Base-by-base conservation (phyloP, 202 grass and related monocot species). In the Setaria viridis region DNA sequence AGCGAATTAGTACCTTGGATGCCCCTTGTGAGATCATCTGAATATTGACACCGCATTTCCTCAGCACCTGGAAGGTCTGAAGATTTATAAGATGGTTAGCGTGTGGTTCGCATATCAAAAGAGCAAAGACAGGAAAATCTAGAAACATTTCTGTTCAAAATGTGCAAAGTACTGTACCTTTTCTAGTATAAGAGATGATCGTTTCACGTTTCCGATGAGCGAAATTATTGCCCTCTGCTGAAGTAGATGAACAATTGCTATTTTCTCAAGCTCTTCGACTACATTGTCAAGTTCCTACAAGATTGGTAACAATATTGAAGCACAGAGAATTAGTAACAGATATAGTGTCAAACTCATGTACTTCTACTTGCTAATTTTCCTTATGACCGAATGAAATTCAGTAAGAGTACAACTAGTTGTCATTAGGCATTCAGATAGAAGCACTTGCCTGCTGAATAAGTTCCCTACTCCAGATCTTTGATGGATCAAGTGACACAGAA, bases 11-110 rank as follows among this genome's bases (percentile, higher is more conserved):
- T 85, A 99, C 97, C 92, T 99, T 99, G 10, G 97, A 99, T 46
- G 97, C 94, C 39, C 97, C 97, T 55, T 97, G 97, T 3, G 97
- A 99, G 76, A 99, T 97, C 97, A 99, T 99, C 82, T 99, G 92
- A 39, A 94, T 94, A 59, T 94, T 94, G 19, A 99, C 88, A 39
- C 88, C 85, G 43, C 80, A 93, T 87, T 93, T 91, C 88, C 97
- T 87, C 64, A 94, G 43, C 82, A 99, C 92, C 55, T 88, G 85
- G 65, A 96, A 94, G 30, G 97, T 90, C 97, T 99, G 63, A 21
- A 64, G 81, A 73, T 71, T 49, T 48, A 35, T 64, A 17, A 78
- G 20, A 71, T 68, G 17, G 29, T 63, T 77, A 82, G 42, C 25
- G 11, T 30, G 67, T 7, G 50, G 17, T 30, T 47, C 51, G 34